Evolutionary conservation across 2,329 filamentous ascomycete genomes (phyloP), one percentile per base, ranked within the genome.

Genomic region (Fusarium sublunatum): DNA sequence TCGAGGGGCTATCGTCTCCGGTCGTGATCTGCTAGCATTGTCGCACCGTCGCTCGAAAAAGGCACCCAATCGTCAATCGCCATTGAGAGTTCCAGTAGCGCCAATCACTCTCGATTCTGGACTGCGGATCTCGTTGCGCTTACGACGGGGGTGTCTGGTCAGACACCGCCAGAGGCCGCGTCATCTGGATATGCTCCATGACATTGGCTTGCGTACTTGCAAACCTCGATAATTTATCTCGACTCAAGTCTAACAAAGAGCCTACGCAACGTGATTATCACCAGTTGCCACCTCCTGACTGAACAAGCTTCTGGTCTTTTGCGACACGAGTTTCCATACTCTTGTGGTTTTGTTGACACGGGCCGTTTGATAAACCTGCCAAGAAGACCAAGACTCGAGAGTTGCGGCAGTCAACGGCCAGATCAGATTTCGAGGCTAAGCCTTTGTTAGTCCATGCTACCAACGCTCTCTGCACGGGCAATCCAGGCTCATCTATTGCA

Each of bases 91-190:
- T 53, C 34, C 39, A 41, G 26, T 31, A 41, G 29, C 39, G 25
- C 62, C 58, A 65, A 65, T 66, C 53, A 65, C 34, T 26, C n/a
- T 51, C 52, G 47, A 53, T 46, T 46, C 41, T 58, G 36, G 49
- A 41, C 48, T 36, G 54, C 46, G 34, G 43, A 54, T 60, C 45
- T 36, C 53, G 52, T 45, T 54, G 49, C 52, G 52, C 55, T 53
- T 60, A 68, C 62, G 58, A 60, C 38, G 53, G 68, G 67, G 61
- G 68, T 69, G 65, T 48, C 31, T 42, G 45, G 22, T 39, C 52
- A 64, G 59, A 70, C 65, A 66, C 64, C 51, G 50, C 50, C 48
- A 63, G 42, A 69, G 68, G 65, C 65, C 68, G 68, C 68, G 68
- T 70, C 68, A 70, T 68, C 68, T 67, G 61, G 44, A 55, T 42